These are phyloP conservation scores for Solanum microdontum DNA, from an alignment of 257 asterid species.

Conservation along the genomic window DNA sequence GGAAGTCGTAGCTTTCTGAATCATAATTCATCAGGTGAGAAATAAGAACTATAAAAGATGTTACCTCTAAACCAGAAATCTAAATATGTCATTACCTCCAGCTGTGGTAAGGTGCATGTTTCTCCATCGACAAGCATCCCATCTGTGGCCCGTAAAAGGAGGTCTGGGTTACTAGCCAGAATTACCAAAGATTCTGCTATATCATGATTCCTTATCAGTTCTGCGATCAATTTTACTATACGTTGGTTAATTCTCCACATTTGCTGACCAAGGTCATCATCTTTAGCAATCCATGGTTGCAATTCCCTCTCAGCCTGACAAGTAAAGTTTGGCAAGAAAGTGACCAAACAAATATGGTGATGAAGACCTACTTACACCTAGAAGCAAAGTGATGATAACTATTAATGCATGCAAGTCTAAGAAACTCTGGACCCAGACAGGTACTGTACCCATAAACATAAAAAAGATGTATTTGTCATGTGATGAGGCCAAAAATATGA, in stretches of 20 bases:
- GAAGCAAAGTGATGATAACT: neutral
- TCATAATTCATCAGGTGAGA: neutral
- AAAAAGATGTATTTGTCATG: neutral
- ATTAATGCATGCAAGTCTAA: neutral
- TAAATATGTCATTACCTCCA: slow-evolving; percentile 54
- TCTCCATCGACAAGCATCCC: slow-evolving; percentile 99
- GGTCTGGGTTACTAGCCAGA: slow-evolving; percentile 84
- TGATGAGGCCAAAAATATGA: neutral
- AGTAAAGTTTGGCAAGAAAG: slow-evolving; percentile 25
- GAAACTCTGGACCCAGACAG: neutral
- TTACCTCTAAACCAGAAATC: slow-evolving; percentile 34
- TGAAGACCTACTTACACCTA: neutral
- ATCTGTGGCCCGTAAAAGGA: slow-evolving; percentile 93
- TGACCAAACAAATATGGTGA: slow-evolving; percentile 24
- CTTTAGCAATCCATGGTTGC: slow-evolving; percentile 95
- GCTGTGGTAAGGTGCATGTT: slow-evolving; percentile 98
- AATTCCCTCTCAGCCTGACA: slow-evolving; percentile 96
- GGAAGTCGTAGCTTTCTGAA: neutral
- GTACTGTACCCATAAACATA: neutral
- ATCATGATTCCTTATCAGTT: slow-evolving; percentile 93
- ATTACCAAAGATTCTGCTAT: slow-evolving; percentile 78
- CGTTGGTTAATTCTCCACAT: slow-evolving; percentile 95
- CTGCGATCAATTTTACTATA: slow-evolving; percentile 80
- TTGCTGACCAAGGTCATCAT: slow-evolving; percentile 82
- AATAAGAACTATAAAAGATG: neutral